Evolutionary conservation across 768 basidiomycete species (phyloP), one percentile per base, ranked within the genome.

Genomic region (Mycena albidolilacea): DNA sequence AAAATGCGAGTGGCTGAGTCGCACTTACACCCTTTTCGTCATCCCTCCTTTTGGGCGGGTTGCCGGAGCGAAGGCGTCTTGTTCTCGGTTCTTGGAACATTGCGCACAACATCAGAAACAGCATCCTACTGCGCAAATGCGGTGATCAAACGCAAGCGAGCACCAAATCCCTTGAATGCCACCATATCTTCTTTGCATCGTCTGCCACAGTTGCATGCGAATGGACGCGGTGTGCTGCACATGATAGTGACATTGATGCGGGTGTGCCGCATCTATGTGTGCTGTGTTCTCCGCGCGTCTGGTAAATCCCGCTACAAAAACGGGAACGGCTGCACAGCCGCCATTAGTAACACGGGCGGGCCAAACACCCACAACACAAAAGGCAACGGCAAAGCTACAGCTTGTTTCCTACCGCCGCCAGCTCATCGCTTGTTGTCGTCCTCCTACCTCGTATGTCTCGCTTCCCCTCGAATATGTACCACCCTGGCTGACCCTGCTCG

Each of bases 321-420:
- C 41, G 41, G 19, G 23, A 23, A 23, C 23, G 23, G 23, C 23
- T 23, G 23, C 23, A 23, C 23, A 23, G 23, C 23, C 23, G 1
- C 23, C 23, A 23, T 23, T 23, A 23, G 23, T 23, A n/a, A n/a
- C n/a, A 23, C 23, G 23, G 23, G 23, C 23, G 23, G 43, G 37
- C 60, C 57, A 68, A 71, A 71, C 57, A 67, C 15, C 12, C 52
- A 58, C 86, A 86, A 87, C 87, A 87, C 83, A 84, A 80, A 78
- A 78, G 77, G 2, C 23, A 79, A 86, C 84, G 83, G 77, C 79
- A 73, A 72, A 71, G 23, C 66, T 79, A 81, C 83, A 82, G 81
- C 85, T 88, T 87, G 80, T 83, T 84, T 87, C 84, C 80, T 82
- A 87, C 88, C 85, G 87, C 85, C 85, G 87, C 84, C 23, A 23